These are phyloP conservation scores for Ogataea wickerhamii DNA, from an alignment of 805 yeast species.

Conservation along the genomic window DNA sequence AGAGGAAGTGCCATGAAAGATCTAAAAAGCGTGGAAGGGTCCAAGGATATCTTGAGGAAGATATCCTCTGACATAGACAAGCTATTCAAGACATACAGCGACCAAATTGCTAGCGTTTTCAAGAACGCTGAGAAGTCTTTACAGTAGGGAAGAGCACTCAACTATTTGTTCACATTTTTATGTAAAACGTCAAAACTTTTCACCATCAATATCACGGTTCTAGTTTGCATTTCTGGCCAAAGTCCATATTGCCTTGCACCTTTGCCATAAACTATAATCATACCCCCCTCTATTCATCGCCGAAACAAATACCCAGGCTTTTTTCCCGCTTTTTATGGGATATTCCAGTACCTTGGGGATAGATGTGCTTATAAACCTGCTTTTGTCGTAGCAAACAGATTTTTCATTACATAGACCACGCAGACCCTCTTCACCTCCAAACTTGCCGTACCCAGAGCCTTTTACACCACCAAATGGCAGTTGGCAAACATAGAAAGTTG, in stretches of 20 bases:
- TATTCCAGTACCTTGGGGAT: constrained; percentile 91
- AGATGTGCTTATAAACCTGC: constrained; percentile 71
- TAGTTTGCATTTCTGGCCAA: constrained; percentile 45
- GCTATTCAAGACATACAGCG: constrained; percentile 60
- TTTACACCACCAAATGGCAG: constrained; percentile 94
- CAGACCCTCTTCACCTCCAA: constrained; percentile 97
- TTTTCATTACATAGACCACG: constrained; percentile 86
- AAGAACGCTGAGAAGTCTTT: constrained; percentile 49
- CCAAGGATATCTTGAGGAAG: constrained; percentile 53
- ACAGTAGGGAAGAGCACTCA: constrained; percentile 11
- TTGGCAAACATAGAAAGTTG: constrained; percentile 92
- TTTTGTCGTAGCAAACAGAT: constrained; percentile 80
- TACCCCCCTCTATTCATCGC: constrained; percentile 84
- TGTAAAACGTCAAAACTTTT: constrained; percentile 1
- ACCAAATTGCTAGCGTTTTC: constrained; percentile 51
- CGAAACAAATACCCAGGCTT: constrained; percentile 85
- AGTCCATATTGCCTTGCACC: constrained; percentile 50
- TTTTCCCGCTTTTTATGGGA: constrained; percentile 76
- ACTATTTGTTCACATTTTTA: constrained; percentile 2
- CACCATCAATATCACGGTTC: neutral
- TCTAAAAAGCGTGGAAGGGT: constrained; percentile 43
- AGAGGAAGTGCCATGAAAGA: constrained; percentile 59
- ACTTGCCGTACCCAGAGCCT: constrained; percentile 95
- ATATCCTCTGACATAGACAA: constrained; percentile 62
- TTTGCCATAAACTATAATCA: constrained; percentile 68